phyloP scores from a whole-genome alignment of 768 basidiomycete genomes.

The Pleurotus djamor region DNA sequence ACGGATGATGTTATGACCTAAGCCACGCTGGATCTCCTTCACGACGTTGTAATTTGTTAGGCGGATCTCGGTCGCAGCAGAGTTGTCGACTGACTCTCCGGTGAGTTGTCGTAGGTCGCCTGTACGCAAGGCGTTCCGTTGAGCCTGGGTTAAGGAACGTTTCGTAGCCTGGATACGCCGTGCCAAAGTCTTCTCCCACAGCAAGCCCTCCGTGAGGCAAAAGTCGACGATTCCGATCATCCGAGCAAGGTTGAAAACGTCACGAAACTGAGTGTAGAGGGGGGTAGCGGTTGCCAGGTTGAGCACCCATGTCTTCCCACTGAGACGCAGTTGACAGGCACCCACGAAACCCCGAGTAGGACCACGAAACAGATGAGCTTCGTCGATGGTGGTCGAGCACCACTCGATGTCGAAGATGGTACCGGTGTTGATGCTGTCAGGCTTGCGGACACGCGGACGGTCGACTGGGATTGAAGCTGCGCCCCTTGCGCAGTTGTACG shows the following conservation, averaged over 20 bases:
- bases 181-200: neutral
- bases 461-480: neutral
- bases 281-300: conserved; percentile 11
- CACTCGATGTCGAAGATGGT: conserved; percentile 4
- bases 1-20: neutral
- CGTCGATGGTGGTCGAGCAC: conserved; percentile 9
- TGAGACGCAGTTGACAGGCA: neutral
- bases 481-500: neutral
- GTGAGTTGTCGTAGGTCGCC: neutral
- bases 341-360: conserved; percentile 6
- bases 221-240: neutral
- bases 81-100: neutral
- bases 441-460: neutral
- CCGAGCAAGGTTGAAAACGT: conserved; percentile 6
- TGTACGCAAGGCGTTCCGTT: neutral
- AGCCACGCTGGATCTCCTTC: neutral
- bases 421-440: no score
- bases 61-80: neutral
- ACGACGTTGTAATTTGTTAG: neutral
- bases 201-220: neutral
- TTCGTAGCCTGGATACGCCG: neutral
- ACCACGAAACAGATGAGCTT: conserved; percentile 14
- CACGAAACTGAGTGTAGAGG: conserved; percentile 4
- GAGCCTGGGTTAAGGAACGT: neutral
- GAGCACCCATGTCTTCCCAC: neutral